These are phyloP conservation scores for Cyclostephanos tholiformis DNA, from an alignment of 108 stramenopile genomes.

Conservation along the genomic window DNA sequence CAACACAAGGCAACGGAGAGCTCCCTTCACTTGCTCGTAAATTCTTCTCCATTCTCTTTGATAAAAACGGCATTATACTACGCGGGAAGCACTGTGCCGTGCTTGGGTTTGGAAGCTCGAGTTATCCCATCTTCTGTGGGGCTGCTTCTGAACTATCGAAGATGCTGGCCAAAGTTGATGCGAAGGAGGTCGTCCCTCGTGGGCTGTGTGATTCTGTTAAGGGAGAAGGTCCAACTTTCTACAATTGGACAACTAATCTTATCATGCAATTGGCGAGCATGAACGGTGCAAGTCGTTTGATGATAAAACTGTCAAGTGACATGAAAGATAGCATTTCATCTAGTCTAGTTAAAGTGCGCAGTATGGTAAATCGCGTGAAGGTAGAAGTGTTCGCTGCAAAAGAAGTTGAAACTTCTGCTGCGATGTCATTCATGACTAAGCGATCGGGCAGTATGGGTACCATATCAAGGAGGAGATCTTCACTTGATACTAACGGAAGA, in stretches of 20 bases:
- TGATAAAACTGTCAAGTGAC: conserved; percentile 4
- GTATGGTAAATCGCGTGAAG: neutral
- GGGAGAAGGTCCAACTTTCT: conserved; percentile 13
- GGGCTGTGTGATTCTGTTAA: conserved; percentile 24
- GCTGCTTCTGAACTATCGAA: conserved; percentile 10
- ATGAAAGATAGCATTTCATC: conserved; percentile 7
- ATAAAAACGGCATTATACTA: conserved; percentile 2
- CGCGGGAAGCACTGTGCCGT: conserved; percentile 17
- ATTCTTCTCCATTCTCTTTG: conserved; percentile 20
- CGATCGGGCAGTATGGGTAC: neutral
- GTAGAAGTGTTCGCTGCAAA: conserved; percentile 5
- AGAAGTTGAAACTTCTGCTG: conserved; percentile 15
- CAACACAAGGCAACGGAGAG: conserved; percentile 26
- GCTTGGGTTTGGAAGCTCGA: conserved; percentile 21
- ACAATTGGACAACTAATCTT: conserved; percentile 11
- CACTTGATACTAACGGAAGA: neutral
- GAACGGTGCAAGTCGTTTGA: conserved; percentile 4
- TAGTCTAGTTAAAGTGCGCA: neutral
- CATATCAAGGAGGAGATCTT: neutral
- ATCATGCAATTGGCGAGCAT: neutral
- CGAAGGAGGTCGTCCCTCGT: conserved; percentile 7
- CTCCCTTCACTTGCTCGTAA: conserved; percentile 12
- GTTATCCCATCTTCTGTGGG: conserved; percentile 29
- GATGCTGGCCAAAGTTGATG: conserved; percentile 11
- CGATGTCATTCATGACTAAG: conserved; percentile 15